phyloP scores from a whole-genome alignment of 345 rosid species.

The Passiflora organensis region DNA sequence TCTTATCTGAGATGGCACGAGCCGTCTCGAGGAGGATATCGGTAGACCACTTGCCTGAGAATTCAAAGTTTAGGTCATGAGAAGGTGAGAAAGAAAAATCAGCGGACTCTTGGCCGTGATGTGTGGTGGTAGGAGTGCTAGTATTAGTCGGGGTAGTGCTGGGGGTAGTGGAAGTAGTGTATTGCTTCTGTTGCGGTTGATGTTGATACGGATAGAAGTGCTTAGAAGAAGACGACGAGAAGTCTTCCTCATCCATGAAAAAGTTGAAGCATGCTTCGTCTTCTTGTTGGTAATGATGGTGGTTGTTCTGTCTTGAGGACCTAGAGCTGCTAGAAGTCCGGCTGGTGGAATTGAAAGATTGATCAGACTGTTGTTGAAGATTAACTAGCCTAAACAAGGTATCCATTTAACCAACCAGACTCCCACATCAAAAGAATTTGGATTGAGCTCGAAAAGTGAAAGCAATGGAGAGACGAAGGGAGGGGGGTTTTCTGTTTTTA shows the following conservation, averaged over 20 bases:
- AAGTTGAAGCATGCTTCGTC: slow-evolving; percentile 97
- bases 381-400: slow-evolving; percentile 85
- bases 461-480: background rate
- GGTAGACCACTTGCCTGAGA: slow-evolving; percentile 69
- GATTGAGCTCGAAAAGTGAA: background rate
- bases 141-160: slow-evolving; percentile 30
- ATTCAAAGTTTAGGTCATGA: slow-evolving; percentile 48
- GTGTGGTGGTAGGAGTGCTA: slow-evolving; percentile 28
- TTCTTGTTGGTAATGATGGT: slow-evolving; percentile 42
- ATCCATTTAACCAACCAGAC: slow-evolving; percentile 61
- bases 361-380: slow-evolving; percentile 74
- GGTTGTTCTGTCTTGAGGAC: slow-evolving; percentile 59
- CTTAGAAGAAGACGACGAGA: slow-evolving; percentile 87
- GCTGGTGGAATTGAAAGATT: slow-evolving; percentile 69
- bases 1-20: slow-evolving; percentile 57
- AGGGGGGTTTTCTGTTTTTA: slow-evolving; percentile 24
- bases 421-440: slow-evolving; percentile 47
- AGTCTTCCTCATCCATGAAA: slow-evolving; percentile 99
- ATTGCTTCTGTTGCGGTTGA: slow-evolving; percentile 24
- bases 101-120: slow-evolving; percentile 31
- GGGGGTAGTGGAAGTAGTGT: slow-evolving; percentile 33
- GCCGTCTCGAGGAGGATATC: slow-evolving; percentile 55
- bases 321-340: slow-evolving; percentile 78
- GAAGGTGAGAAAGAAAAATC: slow-evolving; percentile 48
- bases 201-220: slow-evolving; percentile 39